Evolutionary conservation across 345 rosid genomes (phyloP).

Genomic region (Crucihimalaya himalaica): DNA sequence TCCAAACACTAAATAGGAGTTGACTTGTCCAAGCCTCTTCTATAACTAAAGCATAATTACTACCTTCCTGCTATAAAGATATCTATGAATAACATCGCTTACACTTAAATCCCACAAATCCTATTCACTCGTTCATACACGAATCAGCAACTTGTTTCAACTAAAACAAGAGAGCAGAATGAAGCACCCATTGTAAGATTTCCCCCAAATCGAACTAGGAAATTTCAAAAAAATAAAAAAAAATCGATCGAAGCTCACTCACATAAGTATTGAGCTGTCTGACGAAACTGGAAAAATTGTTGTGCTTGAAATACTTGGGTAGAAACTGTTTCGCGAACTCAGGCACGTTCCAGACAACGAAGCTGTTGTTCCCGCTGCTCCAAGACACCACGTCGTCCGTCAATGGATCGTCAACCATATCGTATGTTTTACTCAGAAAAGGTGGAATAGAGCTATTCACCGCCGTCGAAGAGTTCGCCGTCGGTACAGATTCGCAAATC

Average conservation of each 20-base stretch:
- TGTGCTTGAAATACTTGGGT: slow-evolving; percentile 67
- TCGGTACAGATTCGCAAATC: slow-evolving; percentile 39
- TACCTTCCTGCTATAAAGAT: too few relatives aligned
- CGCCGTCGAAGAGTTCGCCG: slow-evolving; percentile 31
- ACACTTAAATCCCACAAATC: too few relatives aligned
- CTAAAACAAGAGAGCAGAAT: background rate
- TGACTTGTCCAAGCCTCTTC: slow-evolving; percentile 5
- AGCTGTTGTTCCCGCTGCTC: slow-evolving; percentile 55
- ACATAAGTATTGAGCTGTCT: slow-evolving; percentile 69
- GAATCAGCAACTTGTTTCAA: background rate
- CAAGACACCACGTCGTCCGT: slow-evolving; percentile 57
- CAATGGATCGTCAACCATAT: slow-evolving; percentile 56
- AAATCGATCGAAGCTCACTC: slow-evolving; percentile 35
- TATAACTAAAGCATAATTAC: background rate
- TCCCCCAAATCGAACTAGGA: background rate
- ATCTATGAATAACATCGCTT: too few relatives aligned
- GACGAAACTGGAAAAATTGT: slow-evolving; percentile 64
- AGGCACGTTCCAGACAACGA: slow-evolving; percentile 59
- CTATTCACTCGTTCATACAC: background rate
- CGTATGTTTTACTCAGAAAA: slow-evolving; percentile 61
- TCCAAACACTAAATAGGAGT: background rate
- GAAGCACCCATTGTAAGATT: background rate
- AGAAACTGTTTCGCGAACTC: slow-evolving; percentile 52
- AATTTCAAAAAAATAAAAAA: background rate
- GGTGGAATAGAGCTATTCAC: slow-evolving; percentile 48